Evolutionary conservation across 306 rosid species (phyloP).

Genomic region (apple (Malus domestica)): ASM211411v1 NC_041801.1:119501-120000

Average conservation of each 20-base stretch:
- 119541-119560: not conserved
- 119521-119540: not conserved
- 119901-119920: slow-evolving; percentile 56
- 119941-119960: not conserved
- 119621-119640: not conserved
- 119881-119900: slow-evolving; percentile 69
- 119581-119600: not conserved
- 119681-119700: slow-evolving; percentile 7
- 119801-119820: not conserved
- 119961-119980: not conserved
- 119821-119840: not conserved
- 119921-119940: slow-evolving; percentile 63
- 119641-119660: not conserved
- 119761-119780: not conserved
- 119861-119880: slow-evolving; percentile 22
- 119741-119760: slow-evolving; percentile 30
- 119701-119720: slow-evolving; percentile 23
- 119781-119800: not conserved
- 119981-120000: not conserved
- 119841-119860: slow-evolving; percentile 44
- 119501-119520: not conserved
- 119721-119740: slow-evolving; percentile 44
- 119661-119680: not conserved
- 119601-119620: not conserved
- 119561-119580: slow-evolving; percentile 17